These are phyloP conservation scores for Kwoniella dendrophila DNA, from an alignment of 768 basidiomycete genomes.

Conservation along the genomic window DNA sequence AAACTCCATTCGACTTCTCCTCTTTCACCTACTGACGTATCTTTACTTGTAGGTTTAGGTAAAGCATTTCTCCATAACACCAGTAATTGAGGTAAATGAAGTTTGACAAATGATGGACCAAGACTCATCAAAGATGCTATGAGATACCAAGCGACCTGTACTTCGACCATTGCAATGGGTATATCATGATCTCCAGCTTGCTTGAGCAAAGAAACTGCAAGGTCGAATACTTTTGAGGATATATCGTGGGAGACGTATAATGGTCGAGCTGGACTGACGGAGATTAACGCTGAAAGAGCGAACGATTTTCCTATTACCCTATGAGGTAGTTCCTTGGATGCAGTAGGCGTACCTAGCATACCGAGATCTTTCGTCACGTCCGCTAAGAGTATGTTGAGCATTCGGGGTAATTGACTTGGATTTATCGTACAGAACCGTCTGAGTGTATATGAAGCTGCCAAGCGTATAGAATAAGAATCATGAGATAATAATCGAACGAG, in stretches of 20 bases:
- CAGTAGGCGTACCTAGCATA: conserved; percentile 70
- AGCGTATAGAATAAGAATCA: conserved; percentile 81
- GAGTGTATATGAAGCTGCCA: conserved; percentile 82
- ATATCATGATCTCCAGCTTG: conserved; percentile 88
- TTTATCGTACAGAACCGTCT: conserved; percentile 89
- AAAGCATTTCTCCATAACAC: conserved; percentile 97
- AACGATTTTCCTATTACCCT: conserved; percentile 85
- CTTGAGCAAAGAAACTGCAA: conserved; percentile 86
- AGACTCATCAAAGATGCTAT: conserved; percentile 88
- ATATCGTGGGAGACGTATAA: conserved; percentile 94
- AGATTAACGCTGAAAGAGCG: conserved; percentile 82
- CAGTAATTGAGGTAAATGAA: conserved; percentile 88
- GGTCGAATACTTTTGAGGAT: conserved; percentile 82
- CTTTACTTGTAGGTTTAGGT: conserved; percentile 91
- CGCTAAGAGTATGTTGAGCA: conserved; percentile 74
- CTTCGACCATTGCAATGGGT: conserved; percentile 74
- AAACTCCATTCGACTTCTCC: conserved; percentile 84
- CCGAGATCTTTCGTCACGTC: conserved; percentile 80
- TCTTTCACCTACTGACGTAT: conserved; percentile 67
- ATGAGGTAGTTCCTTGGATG: conserved; percentile 68
- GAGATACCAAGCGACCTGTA: conserved; percentile 91
- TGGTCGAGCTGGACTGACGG: conserved; percentile 80
- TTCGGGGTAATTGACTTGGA: conserved; percentile 78
- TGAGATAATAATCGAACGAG: conserved; percentile 81
- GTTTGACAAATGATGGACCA: conserved; percentile 88